These are phyloP conservation scores for Marasmius sp. DNA, from an alignment of 1,284 basidiomycete genomes.

Conservation along the genomic window DNA sequence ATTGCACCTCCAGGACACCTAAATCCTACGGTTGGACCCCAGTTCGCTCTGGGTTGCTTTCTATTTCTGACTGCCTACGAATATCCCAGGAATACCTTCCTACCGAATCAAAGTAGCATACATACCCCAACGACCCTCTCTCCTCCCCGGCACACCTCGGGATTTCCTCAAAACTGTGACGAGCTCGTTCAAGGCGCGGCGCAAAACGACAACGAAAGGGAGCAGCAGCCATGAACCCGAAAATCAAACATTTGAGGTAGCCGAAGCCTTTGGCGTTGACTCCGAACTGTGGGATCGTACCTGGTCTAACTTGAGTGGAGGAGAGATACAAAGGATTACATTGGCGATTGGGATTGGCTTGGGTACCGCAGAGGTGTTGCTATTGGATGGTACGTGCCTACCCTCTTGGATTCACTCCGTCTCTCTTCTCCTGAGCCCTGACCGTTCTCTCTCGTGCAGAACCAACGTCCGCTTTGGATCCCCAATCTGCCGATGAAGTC, in stretches of 20 bases:
- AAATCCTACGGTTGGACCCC: constrained; percentile 46
- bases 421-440: background rate
- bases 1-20: constrained; percentile 41
- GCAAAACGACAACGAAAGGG: constrained; percentile 10
- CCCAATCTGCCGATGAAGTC: constrained; percentile 61
- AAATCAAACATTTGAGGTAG: constrained; percentile 51
- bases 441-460: constrained; percentile 45
- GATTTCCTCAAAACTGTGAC: constrained; percentile 63
- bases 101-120: constrained; percentile 81
- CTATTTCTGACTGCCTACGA: background rate
- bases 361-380: constrained; percentile 74
- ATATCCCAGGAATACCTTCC: constrained; percentile 59
- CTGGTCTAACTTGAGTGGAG: constrained; percentile 80
- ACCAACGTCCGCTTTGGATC: constrained; percentile 84
- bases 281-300: constrained; percentile 71
- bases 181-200: constrained; percentile 56
- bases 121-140: constrained; percentile 81
- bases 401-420: background rate
- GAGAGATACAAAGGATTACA: constrained; percentile 81
- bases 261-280: constrained; percentile 67
- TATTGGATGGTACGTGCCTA: constrained; percentile 75
- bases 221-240: background rate
- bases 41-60: background rate
- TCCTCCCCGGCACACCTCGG: constrained; percentile 78
- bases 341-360: constrained; percentile 74